Conservation (phyloP, 2,329 filamentous ascomycete species). For the Tolypocladium inflatum region DNA sequence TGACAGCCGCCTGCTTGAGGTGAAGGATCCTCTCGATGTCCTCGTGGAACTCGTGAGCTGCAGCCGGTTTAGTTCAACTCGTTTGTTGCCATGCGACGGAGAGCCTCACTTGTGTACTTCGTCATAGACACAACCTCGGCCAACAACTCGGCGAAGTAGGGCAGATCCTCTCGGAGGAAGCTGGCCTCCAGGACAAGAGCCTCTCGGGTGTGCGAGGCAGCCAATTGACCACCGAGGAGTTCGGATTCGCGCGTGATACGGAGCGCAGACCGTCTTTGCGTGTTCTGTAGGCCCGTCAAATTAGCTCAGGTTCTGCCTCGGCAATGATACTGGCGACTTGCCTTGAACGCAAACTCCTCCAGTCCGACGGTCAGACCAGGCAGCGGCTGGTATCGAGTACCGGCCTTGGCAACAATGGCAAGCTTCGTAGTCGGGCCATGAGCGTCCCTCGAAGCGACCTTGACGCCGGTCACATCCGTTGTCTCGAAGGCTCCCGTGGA, state of each 20-base stretch:
- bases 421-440: constrained; percentile 83
- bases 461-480: constrained; percentile 77
- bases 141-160: constrained; percentile 94
- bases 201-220: constrained; percentile 83
- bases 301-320: constrained; percentile 31
- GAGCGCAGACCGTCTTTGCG: constrained; percentile 76
- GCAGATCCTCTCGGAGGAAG: constrained; percentile 91
- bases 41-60: constrained; percentile 86
- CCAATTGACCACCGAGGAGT: constrained; percentile 85
- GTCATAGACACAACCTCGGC: constrained; percentile 84
- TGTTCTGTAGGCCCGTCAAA: constrained; percentile 53
- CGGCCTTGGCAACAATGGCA: constrained; percentile 86
- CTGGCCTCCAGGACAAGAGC: constrained; percentile 85
- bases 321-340: constrained; percentile 21
- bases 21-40: constrained; percentile 71
- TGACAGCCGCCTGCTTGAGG: constrained; percentile 65
- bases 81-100: constrained; percentile 5
- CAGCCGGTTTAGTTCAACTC: constrained; percentile 6
- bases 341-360: constrained; percentile 97
- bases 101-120: constrained; percentile 64
- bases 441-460: constrained; percentile 85
- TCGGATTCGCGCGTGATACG: constrained; percentile 93
- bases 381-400: constrained; percentile 82
- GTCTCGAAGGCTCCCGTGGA: constrained; percentile 78
- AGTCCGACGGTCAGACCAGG: constrained; percentile 86